Base-by-base conservation (phyloP, 331 rosid species). In the Rhamnella rubrinervis region DNA sequence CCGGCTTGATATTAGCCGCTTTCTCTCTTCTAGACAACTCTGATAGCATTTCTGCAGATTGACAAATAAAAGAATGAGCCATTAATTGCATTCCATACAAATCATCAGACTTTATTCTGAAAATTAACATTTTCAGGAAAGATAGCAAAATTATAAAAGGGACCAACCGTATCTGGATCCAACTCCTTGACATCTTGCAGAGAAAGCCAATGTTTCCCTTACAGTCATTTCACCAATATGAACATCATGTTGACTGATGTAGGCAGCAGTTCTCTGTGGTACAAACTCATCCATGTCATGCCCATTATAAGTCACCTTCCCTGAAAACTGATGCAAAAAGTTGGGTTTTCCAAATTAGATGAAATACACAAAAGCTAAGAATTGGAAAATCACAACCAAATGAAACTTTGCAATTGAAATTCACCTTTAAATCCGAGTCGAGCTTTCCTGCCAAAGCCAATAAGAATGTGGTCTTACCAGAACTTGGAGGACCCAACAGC, bases 401-500 rank as follows among this genome's bases (percentile, higher is more conserved):
- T 15, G 55, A 11, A 49, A 18, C 16, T 18, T 49, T 0, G 47
- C 0, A 40, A 40, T 13, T 40, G 9, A 21, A 44, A 44, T 53
- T 56, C 57, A 91, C 97, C 83, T 79, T 65, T 39, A 88, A 79
- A 58, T 60, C 51, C 7, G 71, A 78, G 66, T 78, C 85, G 58
- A 88, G 90, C 75, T 85, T 86, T 81, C 97, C 95, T 0, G 92
- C 91, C 66, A 91, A 65, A 71, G 90, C 82, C 79, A 88, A 74
- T 51, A 91, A 85, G 18, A 91, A 86, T 11, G 97, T 86, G 66
- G 95, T 91, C 73, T 91, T 91, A 55, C 97, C 95, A 0, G 97
- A 88, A 76, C 91, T 78, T 57, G 97, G 97, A 81, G 95, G 95
- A 64, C 95, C 97, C 80, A 91, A 74, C 40, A 91, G 92, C 71